A percentile compares a stretch with the other conserved stretches of the same genome.
Evolutionary conservation across 202 grass and related monocot genomes (phyloP).

Genomic region (Zoysia matrella): DNA sequence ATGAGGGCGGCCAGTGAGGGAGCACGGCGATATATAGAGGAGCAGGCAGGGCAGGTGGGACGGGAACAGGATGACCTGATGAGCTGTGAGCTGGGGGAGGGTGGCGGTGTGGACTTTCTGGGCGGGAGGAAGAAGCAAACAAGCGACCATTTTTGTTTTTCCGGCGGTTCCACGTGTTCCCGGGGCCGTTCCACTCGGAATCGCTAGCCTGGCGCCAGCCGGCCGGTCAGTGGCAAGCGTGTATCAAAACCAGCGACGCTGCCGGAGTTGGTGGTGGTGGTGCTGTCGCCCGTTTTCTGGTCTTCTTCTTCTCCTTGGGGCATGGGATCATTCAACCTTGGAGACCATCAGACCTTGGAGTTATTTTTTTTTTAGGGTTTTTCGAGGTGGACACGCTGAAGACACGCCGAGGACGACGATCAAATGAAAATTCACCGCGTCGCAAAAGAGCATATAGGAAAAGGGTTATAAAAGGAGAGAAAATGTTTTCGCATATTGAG

Average conservation of each 20-base stretch:
- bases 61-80: background rate
- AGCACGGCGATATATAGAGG: slow-evolving; percentile 47
- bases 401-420: too few relatives aligned
- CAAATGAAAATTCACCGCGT: too few relatives aligned
- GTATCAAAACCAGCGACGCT: slow-evolving; percentile 50
- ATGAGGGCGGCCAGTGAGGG: slow-evolving; percentile 18
- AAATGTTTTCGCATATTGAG: too few relatives aligned
- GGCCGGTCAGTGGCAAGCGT: slow-evolving; percentile 37
- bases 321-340: background rate
- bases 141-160: background rate
- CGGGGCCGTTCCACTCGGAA: slow-evolving; percentile 20
- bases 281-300: background rate
- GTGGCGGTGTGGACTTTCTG: slow-evolving; percentile 34
- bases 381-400: too few relatives aligned
- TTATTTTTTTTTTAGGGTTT: too few relatives aligned
- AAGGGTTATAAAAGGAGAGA: too few relatives aligned
- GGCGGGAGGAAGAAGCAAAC: background rate
- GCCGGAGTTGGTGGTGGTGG: background rate
- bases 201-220: slow-evolving; percentile 30
- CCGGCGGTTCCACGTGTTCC: slow-evolving; percentile 44
- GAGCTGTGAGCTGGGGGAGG: background rate
- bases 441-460: too few relatives aligned
- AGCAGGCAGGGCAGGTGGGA: background rate
- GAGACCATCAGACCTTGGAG: background rate
- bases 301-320: background rate